A percentile compares a stretch with the other conserved stretches of the same genome.
Evolutionary conservation across 1,284 basidiomycete genomes (phyloP).

Genomic region (Cronartium quercuum): DNA sequence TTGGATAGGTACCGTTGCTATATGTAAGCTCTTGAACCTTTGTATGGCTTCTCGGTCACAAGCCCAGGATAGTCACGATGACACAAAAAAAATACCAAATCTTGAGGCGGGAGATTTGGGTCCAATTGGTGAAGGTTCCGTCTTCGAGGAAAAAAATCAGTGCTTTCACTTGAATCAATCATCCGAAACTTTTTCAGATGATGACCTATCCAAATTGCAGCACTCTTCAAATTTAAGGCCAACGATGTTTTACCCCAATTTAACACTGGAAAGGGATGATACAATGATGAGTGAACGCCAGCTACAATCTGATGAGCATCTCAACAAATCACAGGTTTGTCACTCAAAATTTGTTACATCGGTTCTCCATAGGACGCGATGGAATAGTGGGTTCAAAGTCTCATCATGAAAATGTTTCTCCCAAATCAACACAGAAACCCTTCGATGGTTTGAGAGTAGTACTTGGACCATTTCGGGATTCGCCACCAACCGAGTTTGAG

Average conservation of each 20-base stretch:
- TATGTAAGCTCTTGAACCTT: slow-evolving; percentile 9
- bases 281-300: background rate
- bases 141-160: background rate
- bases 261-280: background rate
- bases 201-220: too few relatives aligned
- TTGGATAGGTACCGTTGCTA: slow-evolving; percentile 29
- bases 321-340: background rate
- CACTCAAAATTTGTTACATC: background rate
- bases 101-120: background rate
- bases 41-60: background rate
- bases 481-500: background rate
- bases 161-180: background rate
- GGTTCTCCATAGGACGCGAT: background rate
- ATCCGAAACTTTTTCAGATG: background rate
- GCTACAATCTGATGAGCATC: background rate
- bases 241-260: background rate
- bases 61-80: background rate
- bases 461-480: background rate
- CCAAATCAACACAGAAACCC: too few relatives aligned
- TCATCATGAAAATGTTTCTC: background rate
- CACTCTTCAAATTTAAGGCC: background rate
- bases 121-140: background rate
- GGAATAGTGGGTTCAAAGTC: background rate
- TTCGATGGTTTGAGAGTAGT: too few relatives aligned
- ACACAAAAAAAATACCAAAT: background rate